Conservation (phyloP, 306 rosid genomes). For the Delonix regia region DNA sequence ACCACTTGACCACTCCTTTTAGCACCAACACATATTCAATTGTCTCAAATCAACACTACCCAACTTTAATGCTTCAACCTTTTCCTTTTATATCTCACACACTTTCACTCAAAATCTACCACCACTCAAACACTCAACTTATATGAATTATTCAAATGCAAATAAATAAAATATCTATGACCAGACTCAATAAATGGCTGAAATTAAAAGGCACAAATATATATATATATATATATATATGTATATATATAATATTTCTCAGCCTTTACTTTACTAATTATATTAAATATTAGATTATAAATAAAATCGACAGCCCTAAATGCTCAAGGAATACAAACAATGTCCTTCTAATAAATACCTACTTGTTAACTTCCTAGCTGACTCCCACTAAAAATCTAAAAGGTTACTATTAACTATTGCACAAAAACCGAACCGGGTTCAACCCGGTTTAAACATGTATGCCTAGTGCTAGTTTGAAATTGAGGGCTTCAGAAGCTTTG, state of each 20-base stretch:
- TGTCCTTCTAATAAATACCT: conserved; percentile 40
- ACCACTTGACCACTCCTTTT: conserved; percentile 38
- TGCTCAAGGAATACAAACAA: conserved; percentile 33
- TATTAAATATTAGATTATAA: conserved; percentile 4
- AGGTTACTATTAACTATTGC: conserved; percentile 18
- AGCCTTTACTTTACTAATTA: background rate
- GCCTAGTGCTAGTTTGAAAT: background rate
- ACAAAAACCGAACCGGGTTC: conserved; percentile 31
- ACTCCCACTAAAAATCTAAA: conserved; percentile 24
- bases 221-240: background rate
- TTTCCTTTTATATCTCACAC: background rate
- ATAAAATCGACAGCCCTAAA: conserved; percentile 28
- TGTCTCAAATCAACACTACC: conserved; percentile 47
- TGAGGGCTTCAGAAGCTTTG: conserved; percentile 41
- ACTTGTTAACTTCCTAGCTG: conserved; percentile 22
- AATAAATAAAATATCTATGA: conserved; percentile 27
- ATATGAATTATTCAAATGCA: conserved; percentile 43
- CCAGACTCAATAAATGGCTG: conserved; percentile 30
- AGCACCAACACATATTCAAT: conserved; percentile 36
- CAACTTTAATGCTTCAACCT: conserved; percentile 33
- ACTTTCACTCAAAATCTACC: conserved; percentile 29
- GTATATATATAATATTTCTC: background rate
- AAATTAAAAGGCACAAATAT: conserved; percentile 17
- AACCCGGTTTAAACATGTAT: conserved; percentile 28
- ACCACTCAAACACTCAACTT: conserved; percentile 24